phyloP scores from a whole-genome alignment of 2,329 filamentous ascomycete genomes.

The Ophiobolus disseminans region DNA sequence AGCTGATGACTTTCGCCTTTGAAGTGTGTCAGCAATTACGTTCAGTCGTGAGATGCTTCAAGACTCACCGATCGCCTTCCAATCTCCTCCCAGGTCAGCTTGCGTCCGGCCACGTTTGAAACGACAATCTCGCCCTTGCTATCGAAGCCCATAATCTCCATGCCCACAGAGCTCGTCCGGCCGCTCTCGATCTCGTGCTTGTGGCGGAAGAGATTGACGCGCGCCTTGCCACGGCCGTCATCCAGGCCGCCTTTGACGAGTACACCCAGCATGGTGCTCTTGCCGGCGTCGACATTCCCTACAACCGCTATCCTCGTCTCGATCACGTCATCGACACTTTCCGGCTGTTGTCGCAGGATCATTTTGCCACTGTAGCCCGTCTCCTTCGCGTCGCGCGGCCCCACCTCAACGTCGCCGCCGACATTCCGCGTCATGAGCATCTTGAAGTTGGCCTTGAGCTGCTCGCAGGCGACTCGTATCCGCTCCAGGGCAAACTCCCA shows the following conservation, averaged over 20 bases:
- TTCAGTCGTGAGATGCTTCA: background rate
- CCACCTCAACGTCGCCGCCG: slow-evolving; percentile 75
- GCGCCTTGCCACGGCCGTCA: slow-evolving; percentile 90
- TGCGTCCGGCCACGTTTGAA: slow-evolving; percentile 82
- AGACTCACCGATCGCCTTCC: slow-evolving; percentile 76
- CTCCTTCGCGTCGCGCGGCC: slow-evolving; percentile 69
- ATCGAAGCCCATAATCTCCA: slow-evolving; percentile 98
- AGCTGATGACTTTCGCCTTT: slow-evolving; percentile 89
- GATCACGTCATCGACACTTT: slow-evolving; percentile 83
- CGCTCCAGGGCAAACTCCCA: slow-evolving; percentile 76
- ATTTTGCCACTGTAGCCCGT: slow-evolving; percentile 84
- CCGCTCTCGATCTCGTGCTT: slow-evolving; percentile 98
- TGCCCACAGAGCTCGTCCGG: slow-evolving; percentile 92
- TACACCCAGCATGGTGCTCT: slow-evolving; percentile 94
- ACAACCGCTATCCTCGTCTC: slow-evolving; percentile 97
- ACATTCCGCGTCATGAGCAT: slow-evolving; percentile 91
- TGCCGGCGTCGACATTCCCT: slow-evolving; percentile 96
- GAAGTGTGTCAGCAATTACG: slow-evolving; percentile 19
- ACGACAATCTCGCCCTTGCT: slow-evolving; percentile 81
- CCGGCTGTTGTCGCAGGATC: slow-evolving; percentile 77
- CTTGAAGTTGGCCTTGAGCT: slow-evolving; percentile 75
- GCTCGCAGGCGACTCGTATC: slow-evolving; percentile 69
- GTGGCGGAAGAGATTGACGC: slow-evolving; percentile 94
- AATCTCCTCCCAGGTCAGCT: slow-evolving; percentile 96
- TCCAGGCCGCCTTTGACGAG: slow-evolving; percentile 95